A percentile compares a stretch with the other conserved stretches of the same genome.
These are phyloP conservation scores for Lumnitzera racemosa DNA, from an alignment of 345 rosid species.

Conservation along the genomic window DNA sequence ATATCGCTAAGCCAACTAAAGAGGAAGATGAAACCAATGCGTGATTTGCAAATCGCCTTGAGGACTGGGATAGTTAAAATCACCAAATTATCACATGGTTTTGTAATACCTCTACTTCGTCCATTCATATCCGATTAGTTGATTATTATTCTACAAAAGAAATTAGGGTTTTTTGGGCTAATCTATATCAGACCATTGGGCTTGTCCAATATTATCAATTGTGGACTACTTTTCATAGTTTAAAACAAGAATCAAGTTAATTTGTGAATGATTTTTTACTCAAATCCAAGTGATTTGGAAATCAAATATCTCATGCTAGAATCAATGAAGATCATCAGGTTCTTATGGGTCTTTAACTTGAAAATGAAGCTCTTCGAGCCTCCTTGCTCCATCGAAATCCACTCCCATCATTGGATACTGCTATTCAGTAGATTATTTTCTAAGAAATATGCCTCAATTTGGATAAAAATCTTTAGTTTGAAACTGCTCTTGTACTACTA, in stretches of 20 bases:
- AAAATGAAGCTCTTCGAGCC: too few relatives aligned
- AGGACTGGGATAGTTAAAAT: neutral
- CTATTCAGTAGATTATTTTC: too few relatives aligned
- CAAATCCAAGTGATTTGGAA: too few relatives aligned
- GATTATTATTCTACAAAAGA: conserved; percentile 1
- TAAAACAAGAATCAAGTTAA: neutral
- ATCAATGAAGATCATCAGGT: conserved; percentile 6
- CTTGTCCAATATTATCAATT: conserved; percentile 4
- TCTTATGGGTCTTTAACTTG: conserved; percentile 8
- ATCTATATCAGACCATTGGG: neutral
- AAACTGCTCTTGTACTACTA: too few relatives aligned
- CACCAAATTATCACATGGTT: conserved; percentile 4
- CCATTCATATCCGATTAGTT: conserved; percentile 2
- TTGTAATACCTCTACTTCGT: neutral
- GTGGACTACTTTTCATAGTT: neutral
- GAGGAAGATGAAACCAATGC: neutral
- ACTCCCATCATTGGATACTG: too few relatives aligned
- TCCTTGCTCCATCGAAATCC: too few relatives aligned
- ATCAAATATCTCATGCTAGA: neutral
- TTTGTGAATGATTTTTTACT: conserved; percentile 10
- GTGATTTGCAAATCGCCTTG: neutral
- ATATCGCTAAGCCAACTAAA: neutral
- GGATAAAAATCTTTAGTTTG: too few relatives aligned
- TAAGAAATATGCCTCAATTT: too few relatives aligned
- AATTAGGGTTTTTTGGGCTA: conserved; percentile 3